phyloP scores from a whole-genome alignment of 1,284 basidiomycete genomes.

The Neotropicomus parvogracilis region DNA sequence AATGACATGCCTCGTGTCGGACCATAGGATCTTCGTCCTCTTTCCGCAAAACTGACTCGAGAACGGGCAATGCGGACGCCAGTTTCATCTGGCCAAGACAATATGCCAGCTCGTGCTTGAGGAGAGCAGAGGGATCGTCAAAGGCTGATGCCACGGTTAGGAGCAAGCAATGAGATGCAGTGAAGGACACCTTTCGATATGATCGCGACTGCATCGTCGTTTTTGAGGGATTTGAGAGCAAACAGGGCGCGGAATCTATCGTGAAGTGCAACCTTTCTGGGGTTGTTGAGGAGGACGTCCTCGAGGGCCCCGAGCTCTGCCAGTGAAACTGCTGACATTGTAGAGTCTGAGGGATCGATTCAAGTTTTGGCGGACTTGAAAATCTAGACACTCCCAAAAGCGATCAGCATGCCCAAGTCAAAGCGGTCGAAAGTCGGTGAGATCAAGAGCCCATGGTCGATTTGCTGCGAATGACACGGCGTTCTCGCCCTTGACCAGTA shows the following conservation, averaged over 20 bases:
- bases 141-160: slow-evolving; percentile 55
- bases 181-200: slow-evolving; percentile 72
- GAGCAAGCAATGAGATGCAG: not conserved
- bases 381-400: slow-evolving; percentile 12
- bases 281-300: slow-evolving; percentile 71
- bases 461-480: slow-evolving; percentile 14
- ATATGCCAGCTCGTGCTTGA: slow-evolving; percentile 98
- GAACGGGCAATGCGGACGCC: slow-evolving; percentile 69
- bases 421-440: slow-evolving; percentile 81
- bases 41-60: slow-evolving; percentile 75
- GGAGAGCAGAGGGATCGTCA: slow-evolving; percentile 80
- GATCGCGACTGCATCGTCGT: slow-evolving; percentile 77
- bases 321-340: slow-evolving; percentile 32
- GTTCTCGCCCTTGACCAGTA: slow-evolving; percentile 40
- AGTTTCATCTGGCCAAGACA: slow-evolving; percentile 92
- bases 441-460: slow-evolving; percentile 19
- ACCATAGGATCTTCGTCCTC: slow-evolving; percentile 91
- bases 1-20: slow-evolving; percentile 77
- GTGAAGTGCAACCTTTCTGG: slow-evolving; percentile 76
- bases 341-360: slow-evolving; percentile 18
- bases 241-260: slow-evolving; percentile 92
- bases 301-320: slow-evolving; percentile 57
- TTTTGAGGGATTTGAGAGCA: slow-evolving; percentile 84
- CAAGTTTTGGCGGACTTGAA: slow-evolving; percentile 35
- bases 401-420: slow-evolving; percentile 74